phyloP scores from a whole-genome alignment of 768 basidiomycete genomes.

The Leccinum obscurum region DNA sequence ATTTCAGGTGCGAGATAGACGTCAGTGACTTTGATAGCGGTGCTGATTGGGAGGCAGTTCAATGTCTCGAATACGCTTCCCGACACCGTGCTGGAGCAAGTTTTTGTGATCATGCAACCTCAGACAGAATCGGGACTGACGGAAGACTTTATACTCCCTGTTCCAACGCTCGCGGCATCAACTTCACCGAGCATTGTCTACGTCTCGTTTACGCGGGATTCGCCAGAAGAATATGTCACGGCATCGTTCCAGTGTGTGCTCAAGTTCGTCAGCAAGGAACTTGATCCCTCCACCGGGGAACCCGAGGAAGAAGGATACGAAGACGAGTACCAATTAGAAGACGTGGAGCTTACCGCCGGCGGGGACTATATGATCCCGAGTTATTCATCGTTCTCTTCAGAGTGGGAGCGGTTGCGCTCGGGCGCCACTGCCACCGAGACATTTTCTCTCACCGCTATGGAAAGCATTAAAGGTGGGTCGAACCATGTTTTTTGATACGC shows the following conservation, averaged over 20 bases:
- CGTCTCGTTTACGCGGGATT: constrained; percentile 87
- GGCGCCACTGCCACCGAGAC: constrained; percentile 87
- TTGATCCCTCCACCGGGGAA: constrained; percentile 92
- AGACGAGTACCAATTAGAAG: constrained; percentile 97
- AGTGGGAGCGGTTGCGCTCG: constrained; percentile 90
- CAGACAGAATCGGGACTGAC: constrained; percentile 71
- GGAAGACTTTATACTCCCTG: constrained; percentile 94
- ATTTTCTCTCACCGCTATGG: constrained; percentile 88
- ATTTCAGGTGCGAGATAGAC: constrained; percentile 73
- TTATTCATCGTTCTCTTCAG: constrained; percentile 86
- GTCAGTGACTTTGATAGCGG: neutral
- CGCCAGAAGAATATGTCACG: constrained; percentile 72
- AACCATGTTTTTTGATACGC: constrained; percentile 8
- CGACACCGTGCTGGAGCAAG: constrained; percentile 92
- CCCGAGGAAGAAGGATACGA: constrained; percentile 99
- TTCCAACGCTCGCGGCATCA: constrained; percentile 64
- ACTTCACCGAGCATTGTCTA: constrained; percentile 86
- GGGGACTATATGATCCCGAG: constrained; percentile 96
- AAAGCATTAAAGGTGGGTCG: constrained; percentile 85
- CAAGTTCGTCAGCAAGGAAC: constrained; percentile 95
- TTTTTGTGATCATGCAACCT: constrained; percentile 90
- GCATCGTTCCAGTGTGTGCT: constrained; percentile 90
- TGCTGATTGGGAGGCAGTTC: constrained; percentile 55
- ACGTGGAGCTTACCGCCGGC: constrained; percentile 88
- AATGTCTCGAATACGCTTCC: constrained; percentile 97